phyloP scores from a whole-genome alignment of 1,139 yeast genomes.

The Blastobotrys malaysiensis region DNA sequence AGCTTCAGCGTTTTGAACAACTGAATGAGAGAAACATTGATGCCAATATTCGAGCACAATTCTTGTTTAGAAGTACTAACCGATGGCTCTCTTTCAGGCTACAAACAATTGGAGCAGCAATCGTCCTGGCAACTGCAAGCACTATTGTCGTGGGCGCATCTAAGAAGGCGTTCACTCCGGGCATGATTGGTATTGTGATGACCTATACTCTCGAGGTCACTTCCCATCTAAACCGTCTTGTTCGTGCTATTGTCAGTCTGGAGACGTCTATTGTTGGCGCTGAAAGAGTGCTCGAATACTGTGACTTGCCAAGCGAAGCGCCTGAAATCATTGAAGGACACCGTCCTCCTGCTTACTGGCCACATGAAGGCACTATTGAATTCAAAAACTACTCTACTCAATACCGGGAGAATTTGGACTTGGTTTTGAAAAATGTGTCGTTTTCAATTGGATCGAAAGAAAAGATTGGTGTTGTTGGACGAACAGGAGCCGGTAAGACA shows the following conservation, averaged over 20 bases:
- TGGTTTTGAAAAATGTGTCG: conserved; percentile 51
- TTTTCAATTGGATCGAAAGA: conserved; percentile 53
- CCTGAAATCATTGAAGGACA: conserved; percentile 34
- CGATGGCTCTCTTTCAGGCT: conserved; percentile 72
- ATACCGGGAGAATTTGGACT: conserved; percentile 50
- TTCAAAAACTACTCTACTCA: conserved; percentile 59
- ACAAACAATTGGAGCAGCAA: conserved; percentile 61
- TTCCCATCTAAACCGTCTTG: conserved; percentile 52
- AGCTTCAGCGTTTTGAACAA: conserved; percentile 47
- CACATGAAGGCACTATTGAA: conserved; percentile 49
- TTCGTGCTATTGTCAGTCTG: conserved; percentile 63
- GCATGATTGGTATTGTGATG: conserved; percentile 69
- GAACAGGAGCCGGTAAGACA: conserved; percentile 85
- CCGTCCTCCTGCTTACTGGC: conserved; percentile 53
- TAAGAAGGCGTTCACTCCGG: conserved; percentile 50
- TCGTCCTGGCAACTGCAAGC: conserved; percentile 53
- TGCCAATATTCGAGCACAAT: conserved; percentile 55
- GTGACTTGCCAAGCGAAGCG: conserved; percentile 59
- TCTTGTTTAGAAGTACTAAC: conserved; percentile 38
- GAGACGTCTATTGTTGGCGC: conserved; percentile 74
- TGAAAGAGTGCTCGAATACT: conserved; percentile 69
- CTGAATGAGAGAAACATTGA: conserved; percentile 57
- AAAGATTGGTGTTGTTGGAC: conserved; percentile 75
- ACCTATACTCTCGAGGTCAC: conserved; percentile 67
- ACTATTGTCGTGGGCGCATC: conserved; percentile 47